These are phyloP conservation scores for Microglena sp. DNA, from an alignment of 139 green algal species.

Conservation along the genomic window DNA sequence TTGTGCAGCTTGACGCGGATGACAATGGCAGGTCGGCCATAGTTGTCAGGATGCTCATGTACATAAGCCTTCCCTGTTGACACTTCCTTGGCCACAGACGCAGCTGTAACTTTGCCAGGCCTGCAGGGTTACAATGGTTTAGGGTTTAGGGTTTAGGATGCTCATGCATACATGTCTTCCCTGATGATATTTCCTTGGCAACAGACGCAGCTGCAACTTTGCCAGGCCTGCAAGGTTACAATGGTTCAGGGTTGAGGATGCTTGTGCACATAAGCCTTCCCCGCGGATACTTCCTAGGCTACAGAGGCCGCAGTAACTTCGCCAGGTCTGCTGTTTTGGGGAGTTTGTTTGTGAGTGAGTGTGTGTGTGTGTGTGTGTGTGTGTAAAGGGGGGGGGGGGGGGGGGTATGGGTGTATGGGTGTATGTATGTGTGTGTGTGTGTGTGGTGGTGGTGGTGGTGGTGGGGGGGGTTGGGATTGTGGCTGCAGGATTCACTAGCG, in stretches of 20 bases:
- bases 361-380: too few species aligned
- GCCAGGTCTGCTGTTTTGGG: constrained; percentile 39
- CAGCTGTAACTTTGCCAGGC: constrained; percentile 35
- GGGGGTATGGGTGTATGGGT: too few species aligned
- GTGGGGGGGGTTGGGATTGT: too few species aligned
- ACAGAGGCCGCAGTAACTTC: constrained; percentile 34
- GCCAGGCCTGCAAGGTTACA: constrained; percentile 35
- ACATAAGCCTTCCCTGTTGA: constrained; percentile 80
- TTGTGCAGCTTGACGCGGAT: constrained; percentile 41
- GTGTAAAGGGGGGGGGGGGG: too few species aligned
- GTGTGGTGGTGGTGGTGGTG: too few species aligned
- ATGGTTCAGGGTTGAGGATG: constrained; percentile 2
- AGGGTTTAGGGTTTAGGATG: constrained; percentile 5
- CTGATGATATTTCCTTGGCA: constrained; percentile 52
- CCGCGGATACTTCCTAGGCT: constrained; percentile 52
- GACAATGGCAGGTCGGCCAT: constrained; percentile 75
- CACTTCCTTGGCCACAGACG: constrained; percentile 43
- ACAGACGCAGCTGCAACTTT: constrained; percentile 34
- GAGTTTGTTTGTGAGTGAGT: too few species aligned
- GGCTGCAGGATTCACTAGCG: background rate
- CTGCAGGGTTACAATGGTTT: constrained; percentile 19
- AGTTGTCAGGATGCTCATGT: constrained; percentile 56
- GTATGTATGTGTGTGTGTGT: too few species aligned
- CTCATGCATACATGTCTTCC: constrained; percentile 76
- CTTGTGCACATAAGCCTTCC: constrained; percentile 77